Conservation (phyloP, 225 moss, liverwort and hornwort species). For the Marchantia polymorpha region DNA sequence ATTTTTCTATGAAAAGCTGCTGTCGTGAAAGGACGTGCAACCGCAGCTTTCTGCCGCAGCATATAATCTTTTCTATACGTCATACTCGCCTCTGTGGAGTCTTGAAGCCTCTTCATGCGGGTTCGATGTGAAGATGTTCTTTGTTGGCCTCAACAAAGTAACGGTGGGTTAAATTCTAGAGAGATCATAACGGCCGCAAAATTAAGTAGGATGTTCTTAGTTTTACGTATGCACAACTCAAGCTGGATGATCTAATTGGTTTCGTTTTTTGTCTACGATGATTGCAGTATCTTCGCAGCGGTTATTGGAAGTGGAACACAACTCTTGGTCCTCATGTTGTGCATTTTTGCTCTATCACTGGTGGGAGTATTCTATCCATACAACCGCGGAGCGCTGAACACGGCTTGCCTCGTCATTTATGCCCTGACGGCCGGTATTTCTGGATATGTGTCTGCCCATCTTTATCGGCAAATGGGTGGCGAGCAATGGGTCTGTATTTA, state of each 20-base stretch:
- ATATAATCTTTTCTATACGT: no score
- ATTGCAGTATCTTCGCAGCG: slow-evolving; percentile 80
- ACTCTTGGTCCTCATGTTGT: slow-evolving; percentile 87
- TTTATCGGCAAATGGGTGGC: slow-evolving; percentile 93
- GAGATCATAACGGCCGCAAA: no score
- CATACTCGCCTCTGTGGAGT: no score
- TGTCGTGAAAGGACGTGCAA: no score
- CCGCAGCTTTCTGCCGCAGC: no score
- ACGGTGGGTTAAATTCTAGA: no score
- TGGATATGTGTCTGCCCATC: slow-evolving; percentile 90
- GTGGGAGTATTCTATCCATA: slow-evolving; percentile 97
- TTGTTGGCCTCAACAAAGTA: no score
- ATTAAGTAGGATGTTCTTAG: no score
- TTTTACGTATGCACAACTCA: neutral
- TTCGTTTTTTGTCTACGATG: neutral
- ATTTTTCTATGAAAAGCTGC: no score
- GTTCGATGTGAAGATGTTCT: no score
- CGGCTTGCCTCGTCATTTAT: slow-evolving; percentile 96
- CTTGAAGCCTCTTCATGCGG: no score
- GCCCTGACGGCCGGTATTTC: slow-evolving; percentile 97
- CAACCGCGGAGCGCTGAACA: slow-evolving; percentile 96
- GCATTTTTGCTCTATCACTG: slow-evolving; percentile 82
- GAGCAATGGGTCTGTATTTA: slow-evolving; percentile 70
- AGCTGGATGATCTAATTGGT: neutral
- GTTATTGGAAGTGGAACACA: slow-evolving; percentile 97